Conservation (phyloP, 495 filamentous ascomycete genomes). For the Cercophora scortea region DNA sequence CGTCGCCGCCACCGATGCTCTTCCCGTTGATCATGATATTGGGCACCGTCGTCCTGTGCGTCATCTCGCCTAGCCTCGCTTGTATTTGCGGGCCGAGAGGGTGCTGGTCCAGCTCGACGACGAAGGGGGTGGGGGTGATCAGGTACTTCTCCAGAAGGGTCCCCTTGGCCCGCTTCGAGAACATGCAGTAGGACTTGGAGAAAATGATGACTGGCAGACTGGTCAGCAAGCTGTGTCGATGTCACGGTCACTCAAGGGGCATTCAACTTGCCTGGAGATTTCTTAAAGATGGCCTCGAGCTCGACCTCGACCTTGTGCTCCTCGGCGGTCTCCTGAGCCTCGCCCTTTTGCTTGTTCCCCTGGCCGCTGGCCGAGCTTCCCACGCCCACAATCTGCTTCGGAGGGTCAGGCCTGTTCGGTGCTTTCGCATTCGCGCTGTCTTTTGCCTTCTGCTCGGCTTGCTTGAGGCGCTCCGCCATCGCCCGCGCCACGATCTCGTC, state of each 20-base stretch:
- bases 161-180: slow-evolving; percentile 72
- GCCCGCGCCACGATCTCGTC: slow-evolving; percentile 29
- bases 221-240: too few relatives aligned
- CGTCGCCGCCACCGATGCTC: slow-evolving; percentile 87
- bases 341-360: slow-evolving; percentile 29
- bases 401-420: slow-evolving; percentile 45
- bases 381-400: slow-evolving; percentile 37
- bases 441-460: slow-evolving; percentile 50
- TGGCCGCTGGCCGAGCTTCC: slow-evolving; percentile 59
- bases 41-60: slow-evolving; percentile 78
- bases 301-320: slow-evolving; percentile 52
- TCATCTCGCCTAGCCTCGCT: slow-evolving; percentile 55
- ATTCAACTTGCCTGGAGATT: slow-evolving; percentile 59
- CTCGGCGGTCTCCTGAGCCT: slow-evolving; percentile 45
- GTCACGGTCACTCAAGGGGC: too few relatives aligned
- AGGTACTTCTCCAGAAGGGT: slow-evolving; percentile 75
- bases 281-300: slow-evolving; percentile 70
- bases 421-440: slow-evolving; percentile 45
- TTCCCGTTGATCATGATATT: slow-evolving; percentile 83
- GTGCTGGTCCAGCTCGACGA: slow-evolving; percentile 87
- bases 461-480: slow-evolving; percentile 36
- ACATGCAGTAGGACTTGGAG: slow-evolving; percentile 87
- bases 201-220: slow-evolving; percentile 72
- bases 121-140: slow-evolving; percentile 73
- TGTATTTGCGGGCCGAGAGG: slow-evolving; percentile 66